These are phyloP conservation scores for Pinguiococcus pyrenoidosus DNA, from an alignment of 108 stramenopile genomes.

Conservation along the genomic window DNA sequence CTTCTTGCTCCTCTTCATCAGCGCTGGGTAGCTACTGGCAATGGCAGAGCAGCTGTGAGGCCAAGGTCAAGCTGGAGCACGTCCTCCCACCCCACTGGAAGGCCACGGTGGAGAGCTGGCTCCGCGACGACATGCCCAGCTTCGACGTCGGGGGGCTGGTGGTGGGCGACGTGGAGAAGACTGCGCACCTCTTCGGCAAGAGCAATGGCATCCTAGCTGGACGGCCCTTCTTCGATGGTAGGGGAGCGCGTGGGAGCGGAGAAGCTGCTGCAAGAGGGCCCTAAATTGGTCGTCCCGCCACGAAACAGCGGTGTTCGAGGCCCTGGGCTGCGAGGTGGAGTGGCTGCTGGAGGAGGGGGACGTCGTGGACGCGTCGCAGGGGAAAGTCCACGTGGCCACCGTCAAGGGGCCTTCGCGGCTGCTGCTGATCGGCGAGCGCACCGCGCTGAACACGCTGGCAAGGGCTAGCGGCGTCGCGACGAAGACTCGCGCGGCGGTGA, in stretches of 20 bases:
- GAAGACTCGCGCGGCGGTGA: slow-evolving; percentile 37
- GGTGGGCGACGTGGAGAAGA: slow-evolving; percentile 51
- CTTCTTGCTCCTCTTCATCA: too few species aligned
- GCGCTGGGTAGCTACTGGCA: too few species aligned
- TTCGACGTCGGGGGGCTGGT: slow-evolving; percentile 95
- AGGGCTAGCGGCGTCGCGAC: slow-evolving; percentile 94
- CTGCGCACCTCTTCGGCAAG: slow-evolving; percentile 62
- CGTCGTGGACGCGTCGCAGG: not conserved
- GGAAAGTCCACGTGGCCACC: slow-evolving; percentile 63
- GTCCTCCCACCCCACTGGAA: slow-evolving; percentile 23
- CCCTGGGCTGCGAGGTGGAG: slow-evolving; percentile 51
- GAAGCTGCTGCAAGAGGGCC: too few species aligned
- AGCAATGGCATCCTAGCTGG: slow-evolving; percentile 78
- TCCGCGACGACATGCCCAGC: slow-evolving; percentile 80
- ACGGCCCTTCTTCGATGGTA: slow-evolving; percentile 76
- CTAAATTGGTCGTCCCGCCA: too few species aligned
- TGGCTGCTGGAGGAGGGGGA: slow-evolving; percentile 48
- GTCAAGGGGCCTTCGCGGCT: slow-evolving; percentile 71
- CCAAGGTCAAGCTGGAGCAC: slow-evolving; percentile 13
- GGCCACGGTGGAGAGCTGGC: slow-evolving; percentile 43
- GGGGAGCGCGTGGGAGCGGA: too few species aligned
- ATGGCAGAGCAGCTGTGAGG: too few species aligned
- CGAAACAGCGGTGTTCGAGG: slow-evolving; percentile 67
- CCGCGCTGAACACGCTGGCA: slow-evolving; percentile 79
- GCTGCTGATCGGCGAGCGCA: slow-evolving; percentile 84